These are phyloP conservation scores for Beauveria scarabaeidicola DNA, from an alignment of 2,329 filamentous ascomycete genomes.

Conservation along the genomic window DNA sequence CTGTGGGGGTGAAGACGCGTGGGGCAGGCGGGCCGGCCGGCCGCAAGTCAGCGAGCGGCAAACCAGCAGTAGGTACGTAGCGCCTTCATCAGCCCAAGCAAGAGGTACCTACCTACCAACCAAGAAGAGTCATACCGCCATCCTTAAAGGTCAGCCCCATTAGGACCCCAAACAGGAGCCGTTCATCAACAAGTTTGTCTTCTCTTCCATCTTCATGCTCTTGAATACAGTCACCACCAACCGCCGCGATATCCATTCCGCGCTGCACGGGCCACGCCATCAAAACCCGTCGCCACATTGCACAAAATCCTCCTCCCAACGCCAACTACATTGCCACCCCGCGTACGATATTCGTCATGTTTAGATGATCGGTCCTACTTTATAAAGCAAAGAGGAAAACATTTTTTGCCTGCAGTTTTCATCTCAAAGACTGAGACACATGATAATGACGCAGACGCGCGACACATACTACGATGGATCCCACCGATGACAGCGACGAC, in stretches of 20 bases:
- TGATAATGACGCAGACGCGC: constrained; percentile 5
- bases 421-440: not conserved
- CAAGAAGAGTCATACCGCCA: constrained; percentile 6
- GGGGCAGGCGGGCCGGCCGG: too few species aligned
- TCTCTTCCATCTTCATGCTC: not conserved
- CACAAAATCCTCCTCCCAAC: not conserved
- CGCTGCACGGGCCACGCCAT: not conserved
- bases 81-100: not conserved
- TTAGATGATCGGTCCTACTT: not conserved
- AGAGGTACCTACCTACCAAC: too few species aligned
- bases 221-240: not conserved
- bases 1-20: not conserved
- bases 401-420: too few species aligned
- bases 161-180: not conserved
- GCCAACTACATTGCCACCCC: not conserved
- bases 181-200: not conserved
- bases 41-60: not conserved
- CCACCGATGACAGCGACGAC: constrained; percentile 9
- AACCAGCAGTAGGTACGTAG: not conserved
- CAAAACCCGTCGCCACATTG: not conserved
- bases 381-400: not conserved
- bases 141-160: not conserved
- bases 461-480: constrained; percentile 7
- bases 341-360: not conserved
- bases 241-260: not conserved